Evolutionary conservation across 1,139 yeast genomes (phyloP), one percentile per base, ranked within the genome.

Genomic region (Yamadazyma taylorii): DNA sequence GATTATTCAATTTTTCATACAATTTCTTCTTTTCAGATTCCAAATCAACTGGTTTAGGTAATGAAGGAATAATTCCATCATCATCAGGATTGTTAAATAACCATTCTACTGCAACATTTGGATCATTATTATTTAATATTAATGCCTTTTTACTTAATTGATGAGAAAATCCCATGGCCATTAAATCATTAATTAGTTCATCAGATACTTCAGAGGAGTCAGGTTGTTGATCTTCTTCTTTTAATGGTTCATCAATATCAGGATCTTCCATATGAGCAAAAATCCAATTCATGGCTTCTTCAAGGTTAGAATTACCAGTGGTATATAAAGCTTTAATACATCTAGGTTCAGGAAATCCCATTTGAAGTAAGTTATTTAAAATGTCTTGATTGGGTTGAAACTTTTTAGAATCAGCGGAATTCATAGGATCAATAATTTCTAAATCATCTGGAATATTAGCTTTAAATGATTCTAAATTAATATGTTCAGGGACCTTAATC

Each of bases 61-160:
- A 30, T 13, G 46, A 53, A 7, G 46, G 53, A 12, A 68, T 55
- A 3, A 51, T 51, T 9, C 68, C 69, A 40, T 60, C 58, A 53
- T 84, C 94, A 41, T 84, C 85, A 6, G 92, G 85, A 53, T 89
- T 77, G 30, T 66, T 64, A 56, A 89, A 89, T 9, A 89, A 71
- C 97, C 97, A 94, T 45, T 88, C 97, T 11, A 89, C 84, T 3
- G 97, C 86, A 0, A 78, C 78, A 49, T 85, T 89, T 1, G 81
- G 67, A 53, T 85, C 85, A 21, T 75, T 75, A 8, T 65, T 60
- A 48, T 74, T 81, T 36, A 82, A 51, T 12, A 73, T 41, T 28
- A 92, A 66, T 0, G 97, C 96, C 48, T 85, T 85, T 36, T 64
- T 73, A 17, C 95, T 81, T 38, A 85, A 67, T 34, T 73, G 66